Conservation (phyloP, 2,329 filamentous ascomycete species). For the Calonectria honghensis region DNA sequence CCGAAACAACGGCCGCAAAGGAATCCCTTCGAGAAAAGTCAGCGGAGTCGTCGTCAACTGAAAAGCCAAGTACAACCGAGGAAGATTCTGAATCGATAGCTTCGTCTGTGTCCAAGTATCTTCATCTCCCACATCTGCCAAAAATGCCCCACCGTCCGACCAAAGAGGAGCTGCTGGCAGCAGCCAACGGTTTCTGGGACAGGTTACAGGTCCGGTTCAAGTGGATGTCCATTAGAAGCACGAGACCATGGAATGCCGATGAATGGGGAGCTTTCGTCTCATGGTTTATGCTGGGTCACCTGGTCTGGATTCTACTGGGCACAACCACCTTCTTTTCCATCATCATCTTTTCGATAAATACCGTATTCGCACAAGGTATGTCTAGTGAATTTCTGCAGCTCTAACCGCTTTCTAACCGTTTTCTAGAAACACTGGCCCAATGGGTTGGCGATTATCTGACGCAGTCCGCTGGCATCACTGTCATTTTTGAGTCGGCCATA, state of each 20-base stretch:
- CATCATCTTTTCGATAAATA: constrained; percentile 93
- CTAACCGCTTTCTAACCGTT: constrained; percentile 1
- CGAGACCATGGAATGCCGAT: constrained; percentile 94
- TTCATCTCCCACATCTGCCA: constrained; percentile 74
- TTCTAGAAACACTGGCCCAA: constrained; percentile 88
- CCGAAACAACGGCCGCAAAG: constrained; percentile 38
- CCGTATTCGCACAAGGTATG: constrained; percentile 93
- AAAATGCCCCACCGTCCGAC: constrained; percentile 91
- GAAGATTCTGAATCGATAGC: constrained; percentile 65
- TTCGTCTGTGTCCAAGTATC: constrained; percentile 75
- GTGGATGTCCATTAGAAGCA: constrained; percentile 96
- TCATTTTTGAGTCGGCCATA: constrained; percentile 98
- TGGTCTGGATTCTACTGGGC: constrained; percentile 96
- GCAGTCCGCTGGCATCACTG: constrained; percentile 91
- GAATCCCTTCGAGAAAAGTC: constrained; percentile 40
- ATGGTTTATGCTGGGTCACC: constrained; percentile 94
- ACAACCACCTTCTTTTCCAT: constrained; percentile 98
- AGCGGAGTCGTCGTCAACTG: constrained; percentile 33
- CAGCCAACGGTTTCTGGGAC: constrained; percentile 94
- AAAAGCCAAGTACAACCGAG: constrained; percentile 39
- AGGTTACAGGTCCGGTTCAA: constrained; percentile 94
- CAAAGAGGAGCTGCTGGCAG: constrained; percentile 93
- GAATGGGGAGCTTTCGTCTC: constrained; percentile 96
- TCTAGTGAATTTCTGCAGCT: not conserved
- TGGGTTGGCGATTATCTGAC: constrained; percentile 98